Conservation (phyloP, 2,329 filamentous ascomycete genomes). For the Penicillium brasilianum region DNA sequence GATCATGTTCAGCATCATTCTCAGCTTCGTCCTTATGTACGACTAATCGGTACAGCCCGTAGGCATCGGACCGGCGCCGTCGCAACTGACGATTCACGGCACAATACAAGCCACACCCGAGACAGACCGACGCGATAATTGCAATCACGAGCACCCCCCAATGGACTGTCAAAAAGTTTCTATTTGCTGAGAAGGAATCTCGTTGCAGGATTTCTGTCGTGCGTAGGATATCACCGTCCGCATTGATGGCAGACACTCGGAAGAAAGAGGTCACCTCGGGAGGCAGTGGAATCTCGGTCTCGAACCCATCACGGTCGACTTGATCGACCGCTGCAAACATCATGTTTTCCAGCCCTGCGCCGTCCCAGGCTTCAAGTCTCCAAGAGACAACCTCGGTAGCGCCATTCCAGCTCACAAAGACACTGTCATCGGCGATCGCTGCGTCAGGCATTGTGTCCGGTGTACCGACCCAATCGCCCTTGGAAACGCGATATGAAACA, state of each 20-base stretch:
- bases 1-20: slow-evolving; percentile 9
- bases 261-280: slow-evolving; percentile 23
- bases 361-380: slow-evolving; percentile 31
- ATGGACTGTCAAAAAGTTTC: background rate
- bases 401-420: slow-evolving; percentile 45
- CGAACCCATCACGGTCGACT: slow-evolving; percentile 29
- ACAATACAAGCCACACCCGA: slow-evolving; percentile 21
- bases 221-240: slow-evolving; percentile 28
- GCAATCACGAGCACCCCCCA: slow-evolving; percentile 16
- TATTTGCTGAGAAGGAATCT: background rate
- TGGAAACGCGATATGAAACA: slow-evolving; percentile 63
- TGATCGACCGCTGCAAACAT: slow-evolving; percentile 22
- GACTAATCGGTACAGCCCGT: slow-evolving; percentile 19
- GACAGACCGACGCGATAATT: slow-evolving; percentile 16
- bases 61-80: background rate
- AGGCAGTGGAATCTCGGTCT: slow-evolving; percentile 25
- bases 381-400: slow-evolving; percentile 42
- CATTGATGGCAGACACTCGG: slow-evolving; percentile 28
- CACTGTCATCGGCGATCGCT: slow-evolving; percentile 20
- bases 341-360: slow-evolving; percentile 18
- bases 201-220: slow-evolving; percentile 26
- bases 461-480: slow-evolving; percentile 57
- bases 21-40: slow-evolving; percentile 22
- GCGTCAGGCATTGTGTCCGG: slow-evolving; percentile 48
- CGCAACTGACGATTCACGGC: slow-evolving; percentile 13